phyloP scores from a whole-genome alignment of 768 basidiomycete genomes.

The Mycena alexandri region DNA sequence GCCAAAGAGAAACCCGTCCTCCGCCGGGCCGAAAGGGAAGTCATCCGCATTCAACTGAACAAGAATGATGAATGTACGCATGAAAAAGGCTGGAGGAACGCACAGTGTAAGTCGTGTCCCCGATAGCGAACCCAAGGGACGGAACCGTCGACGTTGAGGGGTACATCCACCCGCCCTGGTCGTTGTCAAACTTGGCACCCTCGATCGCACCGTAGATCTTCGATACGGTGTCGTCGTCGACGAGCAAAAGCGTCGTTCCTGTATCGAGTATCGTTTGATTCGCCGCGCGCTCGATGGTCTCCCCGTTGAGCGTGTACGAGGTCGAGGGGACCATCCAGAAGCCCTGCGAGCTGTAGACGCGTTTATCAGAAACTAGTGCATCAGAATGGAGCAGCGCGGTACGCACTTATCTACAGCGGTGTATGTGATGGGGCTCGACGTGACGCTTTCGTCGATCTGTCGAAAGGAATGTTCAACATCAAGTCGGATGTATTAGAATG shows the following conservation, averaged over 20 bases:
- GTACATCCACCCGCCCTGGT: conserved; percentile 54
- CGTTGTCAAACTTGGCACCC: conserved; percentile 49
- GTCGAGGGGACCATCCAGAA: conserved; percentile 54
- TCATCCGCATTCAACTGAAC: conserved; percentile 37
- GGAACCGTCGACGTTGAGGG: conserved; percentile 48
- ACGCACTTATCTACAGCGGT: conserved; percentile 34
- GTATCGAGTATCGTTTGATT: conserved; percentile 54
- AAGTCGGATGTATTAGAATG: not conserved
- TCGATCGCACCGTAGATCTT: conserved; percentile 50
- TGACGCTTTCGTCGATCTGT: conserved; percentile 45
- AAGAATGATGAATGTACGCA: not conserved
- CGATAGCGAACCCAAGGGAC: conserved; percentile 49
- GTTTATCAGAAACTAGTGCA: not conserved
- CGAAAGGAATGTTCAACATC: not conserved
- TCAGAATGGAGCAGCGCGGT: not conserved
- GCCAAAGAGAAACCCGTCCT: conserved; percentile 40
- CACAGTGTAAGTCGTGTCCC: conserved; percentile 46
- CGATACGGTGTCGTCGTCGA: conserved; percentile 49
- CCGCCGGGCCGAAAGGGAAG: conserved; percentile 42
- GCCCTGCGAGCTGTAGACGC: conserved; percentile 47
- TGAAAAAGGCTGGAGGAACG: not conserved
- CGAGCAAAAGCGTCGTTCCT: conserved; percentile 44
- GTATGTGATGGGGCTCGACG: conserved; percentile 43
- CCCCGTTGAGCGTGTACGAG: conserved; percentile 41
- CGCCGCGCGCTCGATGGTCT: conserved; percentile 38